phyloP scores from a whole-genome alignment of 805 yeast genomes.

The Sugiyamaella floridensis region DNA sequence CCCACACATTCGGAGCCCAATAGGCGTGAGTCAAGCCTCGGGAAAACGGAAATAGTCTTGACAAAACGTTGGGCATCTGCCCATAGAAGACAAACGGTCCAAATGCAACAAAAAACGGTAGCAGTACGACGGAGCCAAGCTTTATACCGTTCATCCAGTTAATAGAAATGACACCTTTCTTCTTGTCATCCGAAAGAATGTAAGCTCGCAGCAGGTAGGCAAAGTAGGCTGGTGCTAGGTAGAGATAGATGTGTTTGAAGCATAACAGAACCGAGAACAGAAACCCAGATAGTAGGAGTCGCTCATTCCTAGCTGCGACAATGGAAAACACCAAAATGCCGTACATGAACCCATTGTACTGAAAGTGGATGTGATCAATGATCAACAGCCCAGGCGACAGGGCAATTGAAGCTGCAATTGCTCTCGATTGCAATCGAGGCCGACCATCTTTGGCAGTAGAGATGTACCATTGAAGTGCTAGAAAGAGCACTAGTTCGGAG shows the following conservation, averaged over 20 bases:
- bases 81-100: constrained; percentile 64
- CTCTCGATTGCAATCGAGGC: constrained; percentile 48
- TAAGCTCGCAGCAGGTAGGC: constrained; percentile 68
- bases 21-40: constrained; percentile 96
- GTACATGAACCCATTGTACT: constrained; percentile 90
- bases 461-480: constrained; percentile 65
- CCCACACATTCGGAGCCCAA: constrained; percentile 99
- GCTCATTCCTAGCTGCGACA: constrained; percentile 56
- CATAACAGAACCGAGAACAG: constrained; percentile 74
- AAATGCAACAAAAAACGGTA: constrained; percentile 61
- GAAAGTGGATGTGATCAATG: constrained; percentile 94
- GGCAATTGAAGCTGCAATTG: constrained; percentile 73
- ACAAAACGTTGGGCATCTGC: constrained; percentile 56
- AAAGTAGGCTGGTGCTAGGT: constrained; percentile 91
- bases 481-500: constrained; percentile 66
- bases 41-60: constrained; percentile 83
- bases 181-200: constrained; percentile 37
- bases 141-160: constrained; percentile 55
- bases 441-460: constrained; percentile 29
- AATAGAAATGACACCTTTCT: constrained; percentile 27
- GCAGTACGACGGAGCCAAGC: constrained; percentile 55
- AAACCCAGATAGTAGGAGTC: constrained; percentile 47
- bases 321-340: constrained; percentile 73
- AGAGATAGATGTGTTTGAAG: constrained; percentile 89
- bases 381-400: constrained; percentile 85